phyloP scores from a whole-genome alignment of 148 eudicot species.

The Camellia sinensis region DNA sequence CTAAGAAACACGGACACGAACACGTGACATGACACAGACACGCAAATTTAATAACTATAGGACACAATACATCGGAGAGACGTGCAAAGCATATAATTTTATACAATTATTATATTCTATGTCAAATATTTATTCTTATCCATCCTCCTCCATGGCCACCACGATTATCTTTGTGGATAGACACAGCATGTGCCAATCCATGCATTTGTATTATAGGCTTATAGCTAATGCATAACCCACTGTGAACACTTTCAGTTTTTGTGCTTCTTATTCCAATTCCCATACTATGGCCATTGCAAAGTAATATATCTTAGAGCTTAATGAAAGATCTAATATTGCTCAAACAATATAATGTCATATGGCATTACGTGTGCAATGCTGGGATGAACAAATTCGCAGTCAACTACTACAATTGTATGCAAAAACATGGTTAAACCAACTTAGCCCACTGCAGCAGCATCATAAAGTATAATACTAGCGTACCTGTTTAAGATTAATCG shows the following conservation, averaged over 20 bases:
- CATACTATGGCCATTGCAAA: not conserved
- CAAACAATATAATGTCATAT: not conserved
- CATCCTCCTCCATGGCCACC: not conserved
- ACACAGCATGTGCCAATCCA: not conserved
- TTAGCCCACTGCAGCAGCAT: not conserved
- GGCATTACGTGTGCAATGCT: not conserved
- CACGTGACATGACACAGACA: no score
- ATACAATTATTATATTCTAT: no score
- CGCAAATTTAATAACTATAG: no score
- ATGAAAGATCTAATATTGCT: not conserved
- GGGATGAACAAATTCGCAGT: not conserved
- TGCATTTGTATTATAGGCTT: not conserved
- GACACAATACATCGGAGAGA: no score
- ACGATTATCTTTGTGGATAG: not conserved
- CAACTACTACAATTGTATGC: not conserved
- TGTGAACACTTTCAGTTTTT: not conserved
- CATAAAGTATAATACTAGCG: not conserved
- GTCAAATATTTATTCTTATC: not conserved
- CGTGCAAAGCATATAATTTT: no score
- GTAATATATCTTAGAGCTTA: not conserved
- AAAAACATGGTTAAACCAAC: not conserved
- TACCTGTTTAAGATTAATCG: slow-evolving; percentile 94
- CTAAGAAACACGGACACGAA: no score
- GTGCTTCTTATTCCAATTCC: not conserved
- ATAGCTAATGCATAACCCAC: not conserved